These are phyloP conservation scores for Spergularia marina DNA, from an alignment of 148 eudicot genomes.

Conservation along the genomic window DNA sequence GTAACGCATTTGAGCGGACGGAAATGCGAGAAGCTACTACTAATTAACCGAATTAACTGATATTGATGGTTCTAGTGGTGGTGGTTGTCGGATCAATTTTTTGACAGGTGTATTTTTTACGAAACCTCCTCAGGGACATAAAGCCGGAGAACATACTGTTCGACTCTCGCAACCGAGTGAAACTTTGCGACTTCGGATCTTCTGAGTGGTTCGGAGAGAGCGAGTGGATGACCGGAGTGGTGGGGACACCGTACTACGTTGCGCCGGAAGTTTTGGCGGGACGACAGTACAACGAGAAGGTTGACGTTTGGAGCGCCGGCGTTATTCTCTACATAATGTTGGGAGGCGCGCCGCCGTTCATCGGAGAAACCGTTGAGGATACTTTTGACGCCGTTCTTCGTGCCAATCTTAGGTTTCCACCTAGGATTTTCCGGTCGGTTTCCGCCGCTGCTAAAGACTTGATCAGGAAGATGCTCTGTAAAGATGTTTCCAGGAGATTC, in stretches of 20 bases:
- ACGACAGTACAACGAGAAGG: slow-evolving; percentile 71
- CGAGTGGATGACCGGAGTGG: slow-evolving; percentile 59
- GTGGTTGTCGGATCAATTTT: too few relatives aligned
- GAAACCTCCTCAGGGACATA: slow-evolving; percentile 40
- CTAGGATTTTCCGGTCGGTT: slow-evolving; percentile 56
- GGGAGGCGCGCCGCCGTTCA: slow-evolving; percentile 76
- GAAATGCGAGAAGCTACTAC: too few relatives aligned
- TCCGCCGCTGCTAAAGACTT: slow-evolving; percentile 81
- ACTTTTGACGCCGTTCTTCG: slow-evolving; percentile 69
- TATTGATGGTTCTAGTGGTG: too few relatives aligned
- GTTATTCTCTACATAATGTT: slow-evolving; percentile 82
- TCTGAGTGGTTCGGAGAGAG: slow-evolving; percentile 61
- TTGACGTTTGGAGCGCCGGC: slow-evolving; percentile 88
- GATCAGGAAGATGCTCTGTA: slow-evolving; percentile 83
- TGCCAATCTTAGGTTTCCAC: slow-evolving; percentile 75
- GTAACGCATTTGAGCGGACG: too few relatives aligned
- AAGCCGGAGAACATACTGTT: slow-evolving; percentile 84
- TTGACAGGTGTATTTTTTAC: background rate
- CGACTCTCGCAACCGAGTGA: slow-evolving; percentile 46
- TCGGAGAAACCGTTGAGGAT: slow-evolving; percentile 62
- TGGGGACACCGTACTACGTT: slow-evolving; percentile 90
- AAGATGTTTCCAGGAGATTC: slow-evolving; percentile 61
- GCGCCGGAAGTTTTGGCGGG: slow-evolving; percentile 88
- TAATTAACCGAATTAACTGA: too few relatives aligned
- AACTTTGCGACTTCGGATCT: slow-evolving; percentile 76